These are phyloP conservation scores for Euptelea pleiosperma DNA, from an alignment of 164 flowering plant genomes.

Conservation along the genomic window DNA sequence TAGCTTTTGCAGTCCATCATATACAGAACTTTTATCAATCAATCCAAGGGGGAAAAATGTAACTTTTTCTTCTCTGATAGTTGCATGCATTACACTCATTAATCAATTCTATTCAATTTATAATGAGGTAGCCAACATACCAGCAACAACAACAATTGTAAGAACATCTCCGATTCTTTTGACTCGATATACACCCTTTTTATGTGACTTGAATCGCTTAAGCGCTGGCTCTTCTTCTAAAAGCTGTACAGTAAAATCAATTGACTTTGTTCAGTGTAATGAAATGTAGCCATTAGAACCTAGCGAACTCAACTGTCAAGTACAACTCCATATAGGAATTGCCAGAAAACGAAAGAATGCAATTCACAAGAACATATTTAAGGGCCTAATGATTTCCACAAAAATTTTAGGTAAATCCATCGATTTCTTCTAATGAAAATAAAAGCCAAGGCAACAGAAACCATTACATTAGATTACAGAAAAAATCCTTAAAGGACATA, in stretches of 20 bases:
- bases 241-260: slow-evolving; percentile 44
- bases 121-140: slow-evolving; percentile 32
- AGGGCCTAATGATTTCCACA: neutral
- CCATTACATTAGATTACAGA: too few species aligned
- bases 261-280: slow-evolving; percentile 1
- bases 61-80: too few species aligned
- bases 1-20: too few species aligned
- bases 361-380: neutral
- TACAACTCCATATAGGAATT: neutral
- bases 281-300: neutral
- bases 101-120: neutral
- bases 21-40: neutral
- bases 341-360: neutral
- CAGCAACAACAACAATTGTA: slow-evolving; percentile 69
- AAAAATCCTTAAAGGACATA: too few species aligned
- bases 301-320: neutral
- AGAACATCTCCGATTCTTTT: slow-evolving; percentile 73
- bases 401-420: neutral
- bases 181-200: slow-evolving; percentile 42
- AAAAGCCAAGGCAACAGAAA: neutral
- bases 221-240: slow-evolving; percentile 68
- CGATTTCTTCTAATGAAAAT: too few species aligned
- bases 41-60: too few species aligned
- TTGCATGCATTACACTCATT: too few species aligned
- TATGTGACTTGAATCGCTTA: slow-evolving; percentile 69